Base-by-base conservation (phyloP, 2,329 filamentous ascomycete genomes). In the Thielaviopsis punctulata region DNA sequence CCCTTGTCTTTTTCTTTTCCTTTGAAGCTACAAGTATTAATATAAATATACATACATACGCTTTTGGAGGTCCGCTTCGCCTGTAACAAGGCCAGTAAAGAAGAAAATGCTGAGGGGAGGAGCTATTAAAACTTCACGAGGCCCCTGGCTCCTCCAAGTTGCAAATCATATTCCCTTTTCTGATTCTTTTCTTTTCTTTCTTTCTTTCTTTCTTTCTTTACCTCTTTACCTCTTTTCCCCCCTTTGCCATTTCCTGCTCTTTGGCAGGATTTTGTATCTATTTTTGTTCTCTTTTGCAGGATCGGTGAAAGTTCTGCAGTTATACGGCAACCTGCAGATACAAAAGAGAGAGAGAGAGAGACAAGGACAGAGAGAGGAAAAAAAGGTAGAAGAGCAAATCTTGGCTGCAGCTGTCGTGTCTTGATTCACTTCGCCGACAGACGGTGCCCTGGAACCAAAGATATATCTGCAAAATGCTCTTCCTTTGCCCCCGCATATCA, bases 101-200 rank as follows among this genome's bases (percentile, higher is more conserved):
- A 36, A 36, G 30, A 15, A 36, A 36, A 36, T 15, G 30, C 4
- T 15, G 13, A 36, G n/a, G n/a, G n/a, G n/a, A n/a, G 13, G 13
- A 15, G 30, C 30, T 36, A 36, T 36, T n/a, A 36, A 36, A 36
- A n/a, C 9, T 36, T 36, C 13, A 15, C 5, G 15, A 39, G n/a
- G 33, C 19, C 21, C 33, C 36, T 36, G 13, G 5, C n/a, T 36
- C 30, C n/a, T 22, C 19, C 27, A 18, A 36, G 15, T 22, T 23
- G 43, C 19, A 24, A 18, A 30, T 43, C 50, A 44, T 39, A 23
- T 49, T 33, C 49, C 39, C 23, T 24, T 49, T 48, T 33, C 21
- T 39, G 23, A 24, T 46, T 33, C 13, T 30, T 48, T 46, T 55
- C 33, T 48, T 44, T 44, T 44, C 21, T 41, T 39, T 48, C 19